Base-by-base conservation (phyloP, 805 yeast species). In the Barnettozyma botsteinii region DNA sequence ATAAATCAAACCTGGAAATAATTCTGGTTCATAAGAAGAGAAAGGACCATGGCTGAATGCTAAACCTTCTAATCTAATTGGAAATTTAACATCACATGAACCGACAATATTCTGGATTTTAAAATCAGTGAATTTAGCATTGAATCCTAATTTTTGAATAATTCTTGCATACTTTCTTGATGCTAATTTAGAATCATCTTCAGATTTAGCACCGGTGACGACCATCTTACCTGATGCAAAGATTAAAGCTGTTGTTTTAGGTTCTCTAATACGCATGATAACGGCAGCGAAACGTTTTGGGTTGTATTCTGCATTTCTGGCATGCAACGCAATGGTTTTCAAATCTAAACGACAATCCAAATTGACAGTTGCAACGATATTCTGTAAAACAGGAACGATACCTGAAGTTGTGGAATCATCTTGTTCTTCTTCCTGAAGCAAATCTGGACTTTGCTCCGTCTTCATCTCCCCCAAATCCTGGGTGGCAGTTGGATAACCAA, bases 141-240 rank as follows among this genome's bases (percentile, higher is more conserved):
- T 86, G 69, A 93, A 93, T 3, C 98, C 98, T 52, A 93, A 81
- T 63, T 93, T 93, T 64, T 93, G 98, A 51, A 93, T 93, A 58
- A 93, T 93, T 70, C 98, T 81, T 2, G 98, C 98, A 56, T 93
- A 93, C 62, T 93, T 93, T 67, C 98, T 79, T 17, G 96, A 87
- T 1, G 98, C 98, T 50, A 93, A 73, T 63, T 93, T 93, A n/a
- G 97, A 87, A 61, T 93, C 98, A 60, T 93, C 98, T 63, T 93
- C 98, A 27, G 95, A 84, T 64, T 93, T 93, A 19, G 98, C 98
- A 76, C 98, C 98, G 23, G 98, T 93, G 13, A 93, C 98, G 52
- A 93, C 98, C 98, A 93, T 93, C 65, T 93, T 93, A 57, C 98
- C 98, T 2, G 97, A 88, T 2, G 98, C 98, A 64, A 93, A 93